Base-by-base conservation (phyloP, 495 filamentous ascomycete species). In the Penicillium ucsense region DNA sequence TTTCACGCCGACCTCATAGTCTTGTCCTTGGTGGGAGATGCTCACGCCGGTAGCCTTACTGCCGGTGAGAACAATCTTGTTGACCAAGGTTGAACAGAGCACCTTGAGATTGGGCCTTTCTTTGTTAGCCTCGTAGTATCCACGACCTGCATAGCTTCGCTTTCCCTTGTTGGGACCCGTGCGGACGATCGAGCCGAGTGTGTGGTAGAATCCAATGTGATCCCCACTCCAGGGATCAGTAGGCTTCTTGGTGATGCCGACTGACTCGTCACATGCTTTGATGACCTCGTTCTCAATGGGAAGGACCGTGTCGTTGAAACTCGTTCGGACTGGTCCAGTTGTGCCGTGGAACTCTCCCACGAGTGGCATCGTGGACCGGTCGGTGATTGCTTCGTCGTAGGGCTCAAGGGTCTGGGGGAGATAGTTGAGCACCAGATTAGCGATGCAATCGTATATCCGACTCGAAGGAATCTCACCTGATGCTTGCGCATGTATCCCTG, bases 131-230 rank as follows among this genome's bases (percentile, higher is more conserved):
- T 54, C 51, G n/a, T 53, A 57, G 43, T 67, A 64, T 6, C 52
- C 64, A 30, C 49, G 67, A n/a, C 68, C 65, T 33, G 77, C 72
- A 51, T 77, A 75, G 34, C 74, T 74, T 31, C 77, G 64, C 31
- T 74, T 74, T 43, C 73, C 68, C 38, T 55, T 55, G 30, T 72
- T 74, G 20, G 65, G 52, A 2, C 54, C 53, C 3, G 51, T 58
- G 4, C 72, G 66, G n/a, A 69, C 60, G 0, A 77, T 64, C 0
- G 73, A 57, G 6, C 57, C 56, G 0, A 75, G 52, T 7, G 61
- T 57, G 5, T 54, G 46, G 47, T 54, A 69, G 49, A 66, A 64
- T 2, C 65, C 64, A 4, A 68, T 47, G 45, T 64, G 65, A 28
- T 62, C 58, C 2, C 65, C 62, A 39, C 62, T 62, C 63, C 63